phyloP scores from a whole-genome alignment of 1,284 basidiomycete genomes.

The Earliella scabrosa region DNA sequence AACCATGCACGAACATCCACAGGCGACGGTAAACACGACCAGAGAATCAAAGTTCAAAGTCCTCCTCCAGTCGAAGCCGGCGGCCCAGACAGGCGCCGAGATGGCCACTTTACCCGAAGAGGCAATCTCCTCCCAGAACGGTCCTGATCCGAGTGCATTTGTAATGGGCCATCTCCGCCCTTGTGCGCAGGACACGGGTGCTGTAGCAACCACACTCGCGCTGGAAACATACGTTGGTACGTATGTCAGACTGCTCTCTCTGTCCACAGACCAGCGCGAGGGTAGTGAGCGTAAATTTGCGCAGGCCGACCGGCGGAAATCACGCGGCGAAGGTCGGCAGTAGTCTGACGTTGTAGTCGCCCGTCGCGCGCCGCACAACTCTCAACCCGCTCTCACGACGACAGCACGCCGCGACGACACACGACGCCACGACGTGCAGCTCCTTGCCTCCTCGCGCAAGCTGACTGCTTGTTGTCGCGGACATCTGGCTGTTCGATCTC shows the following conservation, averaged over 20 bases:
- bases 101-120: too few species aligned
- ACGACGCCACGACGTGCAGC: slow-evolving; percentile 14
- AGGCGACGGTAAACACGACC: too few species aligned
- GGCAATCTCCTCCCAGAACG: not conserved
- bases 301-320: slow-evolving; percentile 12
- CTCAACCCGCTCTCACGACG: slow-evolving; percentile 26
- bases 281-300: not conserved
- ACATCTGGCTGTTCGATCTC: slow-evolving; percentile 1
- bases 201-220: not conserved
- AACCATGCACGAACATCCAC: too few species aligned
- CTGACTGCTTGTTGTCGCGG: not conserved
- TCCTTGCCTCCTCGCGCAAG: not conserved
- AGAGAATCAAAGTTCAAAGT: too few species aligned
- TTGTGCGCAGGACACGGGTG: slow-evolving; percentile 8
- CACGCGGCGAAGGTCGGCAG: slow-evolving; percentile 22
- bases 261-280: not conserved
- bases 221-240: not conserved
- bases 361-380: slow-evolving; percentile 8
- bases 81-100: too few species aligned
- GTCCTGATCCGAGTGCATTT: slow-evolving; percentile 1
- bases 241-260: too few species aligned
- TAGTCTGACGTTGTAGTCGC: slow-evolving; percentile 21
- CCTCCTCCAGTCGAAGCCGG: too few species aligned
- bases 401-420: slow-evolving; percentile 16
- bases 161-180: slow-evolving; percentile 4